Evolutionary conservation across 2,329 filamentous ascomycete genomes (phyloP).

Genomic region (Capronia americana): DNA sequence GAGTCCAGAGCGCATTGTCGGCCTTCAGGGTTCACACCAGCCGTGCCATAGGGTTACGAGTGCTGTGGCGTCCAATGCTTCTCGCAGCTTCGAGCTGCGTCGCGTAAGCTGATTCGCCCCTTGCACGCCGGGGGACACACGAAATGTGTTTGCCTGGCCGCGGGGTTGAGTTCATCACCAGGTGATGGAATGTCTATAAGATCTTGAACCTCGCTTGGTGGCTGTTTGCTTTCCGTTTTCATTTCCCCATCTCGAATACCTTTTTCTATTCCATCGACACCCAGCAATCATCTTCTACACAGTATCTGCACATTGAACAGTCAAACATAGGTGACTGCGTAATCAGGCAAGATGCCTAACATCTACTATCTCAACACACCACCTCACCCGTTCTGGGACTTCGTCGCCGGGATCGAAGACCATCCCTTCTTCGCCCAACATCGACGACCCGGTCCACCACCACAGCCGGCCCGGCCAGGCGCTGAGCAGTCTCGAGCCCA

Average conservation of each 20-base stretch:
- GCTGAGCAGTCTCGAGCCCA: conserved; percentile 47
- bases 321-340: neutral
- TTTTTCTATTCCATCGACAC: conserved; percentile 1
- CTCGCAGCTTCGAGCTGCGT: conserved; percentile 32
- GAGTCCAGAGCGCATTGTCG: neutral
- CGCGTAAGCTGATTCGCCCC: conserved; percentile 33
- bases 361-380: conserved; percentile 54
- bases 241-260: conserved; percentile 9
- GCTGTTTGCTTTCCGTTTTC: neutral
- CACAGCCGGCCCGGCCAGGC: conserved; percentile 40
- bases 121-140: conserved; percentile 6
- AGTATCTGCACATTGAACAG: conserved; percentile 1
- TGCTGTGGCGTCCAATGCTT: conserved; percentile 23
- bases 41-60: neutral
- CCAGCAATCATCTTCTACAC: neutral
- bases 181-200: conserved; percentile 24
- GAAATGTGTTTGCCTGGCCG: conserved; percentile 36
- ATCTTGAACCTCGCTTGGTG: neutral
- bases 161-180: conserved; percentile 21
- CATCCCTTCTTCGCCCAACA: conserved; percentile 55
- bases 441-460: conserved; percentile 42
- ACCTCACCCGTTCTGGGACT: conserved; percentile 62
- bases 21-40: conserved; percentile 3
- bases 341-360: conserved; percentile 56
- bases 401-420: conserved; percentile 57